Base-by-base conservation (phyloP, 1,284 basidiomycete genomes). In the Anthracocystis panici-leucophaei region DNA sequence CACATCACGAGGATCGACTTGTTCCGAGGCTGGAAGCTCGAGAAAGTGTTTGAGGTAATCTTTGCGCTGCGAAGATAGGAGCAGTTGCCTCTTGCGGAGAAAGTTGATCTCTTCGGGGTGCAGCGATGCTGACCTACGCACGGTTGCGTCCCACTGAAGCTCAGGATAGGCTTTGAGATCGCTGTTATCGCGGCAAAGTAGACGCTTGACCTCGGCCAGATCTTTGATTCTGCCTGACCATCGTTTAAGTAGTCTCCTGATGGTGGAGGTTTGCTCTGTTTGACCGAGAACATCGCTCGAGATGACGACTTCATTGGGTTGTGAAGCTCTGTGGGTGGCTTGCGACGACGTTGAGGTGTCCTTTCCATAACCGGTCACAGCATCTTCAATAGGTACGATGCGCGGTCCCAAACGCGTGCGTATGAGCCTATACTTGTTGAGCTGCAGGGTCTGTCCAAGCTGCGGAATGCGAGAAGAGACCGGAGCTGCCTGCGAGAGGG, bases 1-100 rank as follows among this genome's bases (percentile, higher is more conserved):
- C 18, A 85, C 80, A 57, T 85, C 84, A 20, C 80, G 64, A 27
- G 80, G 79, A 41, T 85, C 71, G 9, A 85, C 78, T n/a, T 78
- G 67, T 44, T 82, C 81, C 23, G 57, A 64, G 85, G 48, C 25
- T 3, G 73, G 69, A 14, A 82, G 72, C 1, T 60, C 58, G 16
- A 83, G 62, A 25, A 81, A 78, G 1, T 46, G 40, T 5, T 65
- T 70, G 0, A 82, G 70, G 2, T 50, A 21, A 40, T 77, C 67
- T 6, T 59, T 27, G 6, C 78, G 75, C 6, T 64, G 49, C 2
- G 65, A 73, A 0, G 80, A 78, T 8, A 79, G 70, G 31, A 31
- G 57, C 6, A 46, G 21, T 23, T 57, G 63, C 18, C 78, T 57
- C n/a, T 63, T 58, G 14, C 41, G 58, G 31, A 82, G 58, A 33